These are phyloP conservation scores for Jamesozyma spencerorum DNA, from an alignment of 805 yeast genomes.

Conservation along the genomic window DNA sequence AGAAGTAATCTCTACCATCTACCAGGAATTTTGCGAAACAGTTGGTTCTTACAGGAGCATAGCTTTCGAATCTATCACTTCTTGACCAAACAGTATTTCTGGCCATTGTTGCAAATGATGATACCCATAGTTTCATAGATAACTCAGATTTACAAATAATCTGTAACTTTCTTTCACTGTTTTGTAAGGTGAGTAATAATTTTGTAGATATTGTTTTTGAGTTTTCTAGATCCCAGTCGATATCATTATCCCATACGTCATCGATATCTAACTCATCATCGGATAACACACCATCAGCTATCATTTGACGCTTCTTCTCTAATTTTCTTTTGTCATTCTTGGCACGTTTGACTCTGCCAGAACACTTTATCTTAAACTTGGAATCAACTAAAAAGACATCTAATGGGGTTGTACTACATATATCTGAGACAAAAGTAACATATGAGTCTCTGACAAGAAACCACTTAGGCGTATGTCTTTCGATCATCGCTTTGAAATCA, in stretches of 20 bases:
- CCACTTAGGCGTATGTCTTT: conserved; percentile 90
- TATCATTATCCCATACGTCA: conserved; percentile 4
- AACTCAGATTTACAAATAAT: conserved; percentile 58
- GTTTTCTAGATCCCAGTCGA: conserved; percentile 14
- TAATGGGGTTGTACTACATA: conserved; percentile 75
- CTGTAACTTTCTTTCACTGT: conserved; percentile 69
- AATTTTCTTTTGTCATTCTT: conserved; percentile 20
- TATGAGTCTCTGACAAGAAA: conserved; percentile 77
- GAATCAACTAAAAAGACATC: conserved; percentile 89
- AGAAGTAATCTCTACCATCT: conserved; percentile 90
- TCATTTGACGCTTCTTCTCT: conserved; percentile 24
- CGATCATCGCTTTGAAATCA: conserved; percentile 79
- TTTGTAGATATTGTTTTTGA: conserved; percentile 43
- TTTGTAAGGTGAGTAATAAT: conserved; percentile 50
- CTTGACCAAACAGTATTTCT: conserved; percentile 63
- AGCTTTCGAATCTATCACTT: conserved; percentile 70
- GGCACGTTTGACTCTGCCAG: conserved; percentile 26
- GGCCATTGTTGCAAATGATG: conserved; percentile 62
- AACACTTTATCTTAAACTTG: conserved; percentile 48
- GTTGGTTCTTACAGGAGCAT: conserved; percentile 82
- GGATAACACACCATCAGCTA: neutral
- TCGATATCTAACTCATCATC: conserved; percentile 8
- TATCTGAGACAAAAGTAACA: conserved; percentile 75
- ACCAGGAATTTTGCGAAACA: conserved; percentile 95
- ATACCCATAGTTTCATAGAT: conserved; percentile 65